These are phyloP conservation scores for Royoungia palumana DNA, from an alignment of 768 basidiomycete genomes.

Conservation along the genomic window DNA sequence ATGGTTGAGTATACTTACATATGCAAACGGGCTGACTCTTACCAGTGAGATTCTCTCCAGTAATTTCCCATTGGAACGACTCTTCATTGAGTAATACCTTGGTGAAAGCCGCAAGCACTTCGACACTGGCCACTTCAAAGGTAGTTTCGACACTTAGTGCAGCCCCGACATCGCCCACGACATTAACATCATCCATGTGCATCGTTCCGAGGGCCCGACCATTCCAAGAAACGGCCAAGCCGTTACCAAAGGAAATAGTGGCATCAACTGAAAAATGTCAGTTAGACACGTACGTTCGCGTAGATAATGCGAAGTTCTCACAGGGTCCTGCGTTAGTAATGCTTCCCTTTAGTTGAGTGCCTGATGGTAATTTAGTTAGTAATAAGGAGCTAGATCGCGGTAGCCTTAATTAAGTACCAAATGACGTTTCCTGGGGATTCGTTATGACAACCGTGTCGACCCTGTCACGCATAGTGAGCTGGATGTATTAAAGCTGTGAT, in stretches of 20 bases:
- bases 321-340: constrained; percentile 73
- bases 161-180: constrained; percentile 64
- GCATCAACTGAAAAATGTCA: constrained; percentile 52
- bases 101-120: constrained; percentile 60
- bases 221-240: constrained; percentile 59
- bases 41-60: constrained; percentile 62
- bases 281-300: background rate
- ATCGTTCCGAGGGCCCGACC: constrained; percentile 57
- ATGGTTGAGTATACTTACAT: constrained; percentile 5
- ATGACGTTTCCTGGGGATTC: constrained; percentile 53
- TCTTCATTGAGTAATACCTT: constrained; percentile 61
- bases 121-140: constrained; percentile 58
- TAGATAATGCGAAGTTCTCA: constrained; percentile 32
- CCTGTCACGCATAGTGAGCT: constrained; percentile 29
- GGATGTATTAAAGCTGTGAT: background rate
- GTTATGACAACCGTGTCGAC: constrained; percentile 61
- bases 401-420: constrained; percentile 37
- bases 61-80: constrained; percentile 68
- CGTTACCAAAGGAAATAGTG: constrained; percentile 58
- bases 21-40: constrained; percentile 7
- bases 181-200: constrained; percentile 54
- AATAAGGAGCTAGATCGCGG: background rate
- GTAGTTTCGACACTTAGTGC: constrained; percentile 49
- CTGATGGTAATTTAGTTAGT: constrained; percentile 29
- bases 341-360: constrained; percentile 51